A percentile compares a stretch with the other conserved stretches of the same genome.
These are phyloP conservation scores for Amesomyces nigricolor DNA, from an alignment of 2,329 filamentous ascomycete species.

Conservation along the genomic window DNA sequence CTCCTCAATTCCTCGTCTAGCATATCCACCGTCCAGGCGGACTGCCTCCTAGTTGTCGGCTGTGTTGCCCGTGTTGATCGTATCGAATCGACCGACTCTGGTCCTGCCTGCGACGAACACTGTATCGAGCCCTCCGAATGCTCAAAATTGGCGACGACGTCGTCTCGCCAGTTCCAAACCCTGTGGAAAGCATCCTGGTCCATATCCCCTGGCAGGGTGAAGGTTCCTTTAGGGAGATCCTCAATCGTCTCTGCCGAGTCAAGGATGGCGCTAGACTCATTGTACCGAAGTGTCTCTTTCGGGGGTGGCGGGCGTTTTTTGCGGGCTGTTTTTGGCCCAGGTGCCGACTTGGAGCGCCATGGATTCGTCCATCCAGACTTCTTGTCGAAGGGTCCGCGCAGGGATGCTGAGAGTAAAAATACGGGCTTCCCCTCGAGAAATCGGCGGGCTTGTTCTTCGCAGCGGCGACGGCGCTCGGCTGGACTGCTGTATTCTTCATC, in stretches of 20 bases:
- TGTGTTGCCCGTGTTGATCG: slow-evolving; percentile 13
- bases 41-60: background rate
- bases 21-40: background rate
- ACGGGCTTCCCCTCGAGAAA: slow-evolving; percentile 54
- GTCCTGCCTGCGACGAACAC: background rate
- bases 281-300: background rate
- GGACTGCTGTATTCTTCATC: slow-evolving; percentile 47
- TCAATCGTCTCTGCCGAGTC: slow-evolving; percentile 4
- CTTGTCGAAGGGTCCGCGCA: slow-evolving; percentile 57
- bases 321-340: background rate
- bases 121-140: background rate
- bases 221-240: background rate
- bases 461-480: slow-evolving; percentile 44
- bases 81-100: slow-evolving; percentile 9
- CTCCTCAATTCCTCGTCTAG: background rate
- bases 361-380: slow-evolving; percentile 53
- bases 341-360: slow-evolving; percentile 37
- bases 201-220: slow-evolving; percentile 4
- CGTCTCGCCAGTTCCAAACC: slow-evolving; percentile 17
- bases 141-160: slow-evolving; percentile 7
- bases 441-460: slow-evolving; percentile 53
- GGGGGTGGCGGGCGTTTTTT: background rate
- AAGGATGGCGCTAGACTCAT: slow-evolving; percentile 2
- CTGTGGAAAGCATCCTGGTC: slow-evolving; percentile 11
- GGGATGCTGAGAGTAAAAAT: slow-evolving; percentile 52